phyloP scores from a whole-genome alignment of 306 rosid species.

The Lathyrus oleraceus region DNA sequence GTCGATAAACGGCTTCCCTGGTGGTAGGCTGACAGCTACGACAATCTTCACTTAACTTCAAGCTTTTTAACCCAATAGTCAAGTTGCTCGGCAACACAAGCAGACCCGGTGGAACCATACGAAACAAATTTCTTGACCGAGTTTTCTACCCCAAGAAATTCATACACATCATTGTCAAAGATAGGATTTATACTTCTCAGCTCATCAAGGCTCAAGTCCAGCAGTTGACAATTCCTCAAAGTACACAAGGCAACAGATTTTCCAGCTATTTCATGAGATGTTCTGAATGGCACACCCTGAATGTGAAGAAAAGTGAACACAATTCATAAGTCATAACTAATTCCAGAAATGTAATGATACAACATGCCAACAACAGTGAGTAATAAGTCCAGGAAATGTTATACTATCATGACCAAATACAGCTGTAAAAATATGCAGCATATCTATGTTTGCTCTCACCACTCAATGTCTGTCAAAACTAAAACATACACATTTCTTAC shows the following conservation, averaged over 20 bases:
- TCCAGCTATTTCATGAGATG: slow-evolving; percentile 92
- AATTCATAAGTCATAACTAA: slow-evolving; percentile 8
- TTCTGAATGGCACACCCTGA: slow-evolving; percentile 92
- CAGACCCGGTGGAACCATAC: slow-evolving; percentile 90
- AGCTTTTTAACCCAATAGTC: slow-evolving; percentile 64
- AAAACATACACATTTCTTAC: not conserved
- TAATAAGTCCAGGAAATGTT: not conserved
- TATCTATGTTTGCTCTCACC: slow-evolving; percentile 1
- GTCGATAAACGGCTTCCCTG: not conserved
- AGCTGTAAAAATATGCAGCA: slow-evolving; percentile 1
- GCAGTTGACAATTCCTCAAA: slow-evolving; percentile 64
- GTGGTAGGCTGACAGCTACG: not conserved
- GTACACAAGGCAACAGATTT: slow-evolving; percentile 78
- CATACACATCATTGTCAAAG: slow-evolving; percentile 80
- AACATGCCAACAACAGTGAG: not conserved
- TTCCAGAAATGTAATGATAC: slow-evolving; percentile 16
- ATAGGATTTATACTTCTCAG: slow-evolving; percentile 57
- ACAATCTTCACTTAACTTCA: slow-evolving; percentile 42
- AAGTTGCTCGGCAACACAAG: slow-evolving; percentile 76
- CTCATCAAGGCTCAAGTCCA: slow-evolving; percentile 69
- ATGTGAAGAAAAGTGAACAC: slow-evolving; percentile 16
- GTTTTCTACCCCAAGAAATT: slow-evolving; percentile 84
- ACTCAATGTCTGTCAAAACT: slow-evolving; percentile 1
- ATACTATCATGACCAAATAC: not conserved
- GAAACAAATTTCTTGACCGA: slow-evolving; percentile 77